A percentile compares a stretch with the other conserved stretches of the same genome.
Evolutionary conservation across 495 filamentous ascomycete genomes (phyloP).

Genomic region (Penicillium dipodomyicola): DNA sequence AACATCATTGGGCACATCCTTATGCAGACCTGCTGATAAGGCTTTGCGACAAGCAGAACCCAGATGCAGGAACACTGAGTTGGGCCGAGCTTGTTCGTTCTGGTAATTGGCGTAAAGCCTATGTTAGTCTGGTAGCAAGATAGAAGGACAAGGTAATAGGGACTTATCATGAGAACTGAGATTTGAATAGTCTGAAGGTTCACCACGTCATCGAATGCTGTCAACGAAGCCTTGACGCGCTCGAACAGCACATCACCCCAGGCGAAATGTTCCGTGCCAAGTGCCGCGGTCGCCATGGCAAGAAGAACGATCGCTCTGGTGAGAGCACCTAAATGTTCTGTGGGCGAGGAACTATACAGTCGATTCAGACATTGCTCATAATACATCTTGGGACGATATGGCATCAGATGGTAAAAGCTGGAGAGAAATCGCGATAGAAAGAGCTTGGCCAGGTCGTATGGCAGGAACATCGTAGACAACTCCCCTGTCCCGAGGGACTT

Average conservation of each 20-base stretch:
- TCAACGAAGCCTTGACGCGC: conserved; percentile 38
- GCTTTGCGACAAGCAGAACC: conserved; percentile 42
- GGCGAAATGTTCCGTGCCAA: conserved; percentile 34
- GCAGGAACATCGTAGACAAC: conserved; percentile 35
- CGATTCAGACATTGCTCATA: conserved; percentile 33
- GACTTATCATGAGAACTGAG: conserved; percentile 46
- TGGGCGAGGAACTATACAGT: conserved; percentile 29
- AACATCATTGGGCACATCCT: conserved; percentile 33
- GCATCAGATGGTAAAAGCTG: conserved; percentile 35
- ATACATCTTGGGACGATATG: conserved; percentile 28
- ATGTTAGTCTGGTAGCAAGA: background rate
- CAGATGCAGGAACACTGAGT: conserved; percentile 42
- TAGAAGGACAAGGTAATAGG: background rate
- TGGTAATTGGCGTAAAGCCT: conserved; percentile 39
- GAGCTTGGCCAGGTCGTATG: conserved; percentile 34
- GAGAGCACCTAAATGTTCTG: conserved; percentile 25
- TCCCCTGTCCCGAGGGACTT: conserved; percentile 18
- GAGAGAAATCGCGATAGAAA: conserved; percentile 38
- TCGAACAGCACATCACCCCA: conserved; percentile 44
- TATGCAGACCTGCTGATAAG: conserved; percentile 43
- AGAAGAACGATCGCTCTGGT: conserved; percentile 33
- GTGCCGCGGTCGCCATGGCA: conserved; percentile 32
- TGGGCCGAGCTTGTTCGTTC: conserved; percentile 43
- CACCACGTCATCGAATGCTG: conserved; percentile 40
- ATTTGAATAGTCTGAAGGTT: conserved; percentile 46